Base-by-base conservation (phyloP, 768 basidiomycete species). In the Trametes meyenii region DNA sequence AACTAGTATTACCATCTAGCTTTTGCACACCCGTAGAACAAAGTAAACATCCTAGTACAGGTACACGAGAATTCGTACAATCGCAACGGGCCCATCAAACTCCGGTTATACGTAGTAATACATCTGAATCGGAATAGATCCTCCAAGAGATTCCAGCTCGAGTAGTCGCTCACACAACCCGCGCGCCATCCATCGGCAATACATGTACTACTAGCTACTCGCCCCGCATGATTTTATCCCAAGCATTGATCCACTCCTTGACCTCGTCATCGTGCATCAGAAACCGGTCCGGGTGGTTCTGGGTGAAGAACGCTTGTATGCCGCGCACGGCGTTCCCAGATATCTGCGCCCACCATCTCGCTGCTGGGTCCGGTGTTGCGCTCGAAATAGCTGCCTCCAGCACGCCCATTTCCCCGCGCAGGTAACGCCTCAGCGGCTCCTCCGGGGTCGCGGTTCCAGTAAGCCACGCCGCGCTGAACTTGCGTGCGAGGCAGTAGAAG, bases 261-360 rank as follows among this genome's bases (percentile, higher is more conserved):
- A 61, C 29, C 60, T 61, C 60, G 19, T 55, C 36, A 29, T 55
- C 53, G 19, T 61, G 60, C 46, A 54, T 55, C 46, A 49, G 11
- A 19, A 50, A 50, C 46, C 23, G 19, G 29, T 61, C 52, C 26
- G 33, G 10, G 16, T 26, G 26, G 10, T 36, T 14, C 38, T 7
- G 46, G 23, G 52, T 50, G 26, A 55, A 21, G 26, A 61, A n/a
- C 46, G 36, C 36, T 39, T 61, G 60, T 5, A 61, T 42, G 1
- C 60, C 38, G 14, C 60, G 53, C 53, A 61, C 40, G 13, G 23
- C 60, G 14, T 35, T 55, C 40, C 33, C 48, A 3, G 24, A 14
- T 3, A 42, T 13, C 38, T 26, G 39, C 39, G 53, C 54, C 46
- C 54, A 43, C 19, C 35, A 61, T 42, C 53, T 33, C 46, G 44